A percentile compares a stretch with the other conserved stretches of the same genome.
Evolutionary conservation across 2,329 filamentous ascomycete genomes (phyloP).

Genomic region (Colletotrichum scovillei): DNA sequence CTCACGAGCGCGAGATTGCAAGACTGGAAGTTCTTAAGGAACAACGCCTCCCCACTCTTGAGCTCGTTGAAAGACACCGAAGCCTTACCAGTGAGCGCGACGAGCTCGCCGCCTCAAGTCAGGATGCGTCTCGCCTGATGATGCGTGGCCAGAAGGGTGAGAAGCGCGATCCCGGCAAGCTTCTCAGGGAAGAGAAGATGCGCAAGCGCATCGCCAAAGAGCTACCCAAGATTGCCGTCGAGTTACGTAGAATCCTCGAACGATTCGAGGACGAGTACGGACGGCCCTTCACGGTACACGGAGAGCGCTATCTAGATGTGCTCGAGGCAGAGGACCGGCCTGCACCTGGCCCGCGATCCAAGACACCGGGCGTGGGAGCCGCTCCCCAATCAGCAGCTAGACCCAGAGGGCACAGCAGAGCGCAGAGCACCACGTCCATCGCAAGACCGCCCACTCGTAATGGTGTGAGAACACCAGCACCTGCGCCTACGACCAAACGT

Average conservation of each 20-base stretch:
- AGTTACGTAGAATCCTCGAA: constrained; percentile 85
- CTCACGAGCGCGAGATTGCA: constrained; percentile 91
- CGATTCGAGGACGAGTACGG: constrained; percentile 95
- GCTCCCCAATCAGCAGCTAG: constrained; percentile 58
- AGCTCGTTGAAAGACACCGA: constrained; percentile 85
- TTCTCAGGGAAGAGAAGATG: constrained; percentile 98
- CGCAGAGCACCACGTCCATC: constrained; percentile 48
- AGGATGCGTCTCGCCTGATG: constrained; percentile 95
- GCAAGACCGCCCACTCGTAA: constrained; percentile 29
- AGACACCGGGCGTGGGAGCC: constrained; percentile 75
- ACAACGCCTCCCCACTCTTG: constrained; percentile 85
- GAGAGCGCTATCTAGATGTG: constrained; percentile 88
- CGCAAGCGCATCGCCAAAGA: constrained; percentile 95
- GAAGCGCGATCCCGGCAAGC: constrained; percentile 91
- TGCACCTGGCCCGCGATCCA: constrained; percentile 68
- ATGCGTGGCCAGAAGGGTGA: constrained; percentile 92
- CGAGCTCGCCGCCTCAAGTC: constrained; percentile 88
- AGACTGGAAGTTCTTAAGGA: constrained; percentile 85
- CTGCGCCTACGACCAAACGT: constrained; percentile 47
- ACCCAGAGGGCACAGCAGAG: constrained; percentile 49
- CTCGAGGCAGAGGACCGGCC: constrained; percentile 75
- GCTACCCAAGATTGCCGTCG: constrained; percentile 87
- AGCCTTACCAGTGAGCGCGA: constrained; percentile 87
- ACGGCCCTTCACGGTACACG: constrained; percentile 91
- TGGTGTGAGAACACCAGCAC: constrained; percentile 65